Conservation (phyloP, 306 rosid genomes). For the Citrullus colocynthis region DNA sequence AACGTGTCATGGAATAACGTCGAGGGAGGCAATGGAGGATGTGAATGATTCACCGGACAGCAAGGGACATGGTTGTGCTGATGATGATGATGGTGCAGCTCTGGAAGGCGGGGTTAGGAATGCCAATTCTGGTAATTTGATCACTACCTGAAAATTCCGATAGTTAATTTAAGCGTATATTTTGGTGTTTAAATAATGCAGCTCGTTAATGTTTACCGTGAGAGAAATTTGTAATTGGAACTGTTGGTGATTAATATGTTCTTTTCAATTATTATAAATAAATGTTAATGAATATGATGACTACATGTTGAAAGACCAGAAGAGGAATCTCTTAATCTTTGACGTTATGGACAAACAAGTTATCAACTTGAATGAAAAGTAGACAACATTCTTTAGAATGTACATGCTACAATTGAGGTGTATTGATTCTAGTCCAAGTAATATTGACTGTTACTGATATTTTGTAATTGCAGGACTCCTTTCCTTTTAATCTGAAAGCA, state of each 20-base stretch:
- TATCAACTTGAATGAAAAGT: background rate
- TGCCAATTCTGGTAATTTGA: slow-evolving; percentile 33
- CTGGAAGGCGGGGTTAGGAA: slow-evolving; percentile 15
- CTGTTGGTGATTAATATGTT: background rate
- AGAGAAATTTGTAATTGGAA: background rate
- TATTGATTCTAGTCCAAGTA: slow-evolving; percentile 12
- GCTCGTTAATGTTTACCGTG: background rate
- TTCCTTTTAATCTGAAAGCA: slow-evolving; percentile 54
- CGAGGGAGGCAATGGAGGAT: background rate
- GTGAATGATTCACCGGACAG: background rate
- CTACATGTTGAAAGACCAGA: background rate
- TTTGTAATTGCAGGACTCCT: slow-evolving; percentile 65
- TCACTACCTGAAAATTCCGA: background rate
- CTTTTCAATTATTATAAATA: background rate
- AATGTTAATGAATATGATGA: background rate
- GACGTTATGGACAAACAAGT: background rate
- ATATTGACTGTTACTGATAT: slow-evolving; percentile 35
- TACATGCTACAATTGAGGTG: background rate
- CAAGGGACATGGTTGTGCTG: slow-evolving; percentile 12
- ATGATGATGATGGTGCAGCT: background rate
- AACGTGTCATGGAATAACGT: background rate
- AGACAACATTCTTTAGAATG: background rate
- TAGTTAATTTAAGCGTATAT: background rate
- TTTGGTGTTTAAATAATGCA: background rate
- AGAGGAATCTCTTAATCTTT: background rate